Evolutionary conservation across 2,329 filamentous ascomycete species (phyloP), one percentile per base, ranked within the genome.

Genomic region (Exophiala viscosa): DNA sequence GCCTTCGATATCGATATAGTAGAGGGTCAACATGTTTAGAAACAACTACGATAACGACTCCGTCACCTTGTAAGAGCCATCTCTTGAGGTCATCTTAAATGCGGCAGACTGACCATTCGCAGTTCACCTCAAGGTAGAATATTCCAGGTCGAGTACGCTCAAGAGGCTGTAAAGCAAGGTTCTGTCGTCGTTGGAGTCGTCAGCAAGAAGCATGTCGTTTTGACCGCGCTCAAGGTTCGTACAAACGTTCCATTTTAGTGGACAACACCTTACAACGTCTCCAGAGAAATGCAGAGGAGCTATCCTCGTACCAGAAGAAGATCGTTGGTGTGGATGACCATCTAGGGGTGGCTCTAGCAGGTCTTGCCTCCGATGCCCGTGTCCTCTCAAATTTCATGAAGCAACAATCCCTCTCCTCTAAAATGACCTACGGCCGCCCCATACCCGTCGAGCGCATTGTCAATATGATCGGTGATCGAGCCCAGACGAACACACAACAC

Each of bases 21-120:
- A 20, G 15, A 38, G 28, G 40, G 50, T 59, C 81, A 85, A 68
- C 68, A 97, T 99, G 93, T 99, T 99, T 79, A 84, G 93, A 76
- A 99, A 99, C 82, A 97, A 97, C 77, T 99, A 99, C 82, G 93
- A 99, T 79, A 99, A 99, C 84, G 93, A 99, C 76, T 95, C 92
- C 60, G 91, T 97, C 76, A 99, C 93, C 76, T 99, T 97, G 90
- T 96, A 81, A 76, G 86, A 28, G 23, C 35, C 53, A 43, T 48
- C 35, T 51, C 45, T 45, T 17, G 45, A 50, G 17, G 39, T 50
- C 28, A 48, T 35, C 42, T 45, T 49, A 9, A 18, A 23, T 34
- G 9, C 17, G 46, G 36, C 43, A 20, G 18, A 42, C 53, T 59
- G 35, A 54, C 31, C 15, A 43, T 51, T 48, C 52, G 52, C 67